Percentiles rank a stretch among this genome's conserved stretches.
These are phyloP conservation scores for Wickerhamomyces sp. DNA, from an alignment of 1,139 yeast species.

Conservation along the genomic window DNA sequence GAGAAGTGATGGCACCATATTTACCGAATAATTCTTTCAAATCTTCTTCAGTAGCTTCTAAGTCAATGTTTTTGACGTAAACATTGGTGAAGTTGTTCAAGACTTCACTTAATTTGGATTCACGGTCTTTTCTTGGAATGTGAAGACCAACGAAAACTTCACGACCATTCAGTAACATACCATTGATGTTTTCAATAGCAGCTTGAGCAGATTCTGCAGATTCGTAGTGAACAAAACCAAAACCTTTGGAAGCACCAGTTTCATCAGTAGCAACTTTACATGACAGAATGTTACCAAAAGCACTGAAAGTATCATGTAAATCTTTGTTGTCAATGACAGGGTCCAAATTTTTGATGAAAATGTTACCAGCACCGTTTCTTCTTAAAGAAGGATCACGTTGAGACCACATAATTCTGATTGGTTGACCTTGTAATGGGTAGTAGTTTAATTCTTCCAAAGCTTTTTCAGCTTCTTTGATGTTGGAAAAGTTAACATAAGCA, in stretches of 20 bases:
- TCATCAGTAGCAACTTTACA: slow-evolving; percentile 96
- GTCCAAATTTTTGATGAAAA: slow-evolving; percentile 97
- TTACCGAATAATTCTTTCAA: slow-evolving; percentile 69
- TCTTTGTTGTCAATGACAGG: slow-evolving; percentile 99
- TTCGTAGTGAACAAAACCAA: slow-evolving; percentile 97
- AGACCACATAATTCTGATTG: slow-evolving; percentile 99
- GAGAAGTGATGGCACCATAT: slow-evolving; percentile 81
- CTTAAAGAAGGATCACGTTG: slow-evolving; percentile 98
- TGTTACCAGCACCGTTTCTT: slow-evolving; percentile 95
- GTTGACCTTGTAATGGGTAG: slow-evolving; percentile 88
- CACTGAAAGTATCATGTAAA: slow-evolving; percentile 94
- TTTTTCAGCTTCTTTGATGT: slow-evolving; percentile 83
- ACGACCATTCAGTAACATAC: slow-evolving; percentile 96
- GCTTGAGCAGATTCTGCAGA: slow-evolving; percentile 89
- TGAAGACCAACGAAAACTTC: slow-evolving; percentile 97
- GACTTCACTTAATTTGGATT: slow-evolving; percentile 87
- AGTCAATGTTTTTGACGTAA: slow-evolving; percentile 84
- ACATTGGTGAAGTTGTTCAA: slow-evolving; percentile 94
- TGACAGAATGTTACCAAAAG: slow-evolving; percentile 93
- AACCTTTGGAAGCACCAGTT: slow-evolving; percentile 87
- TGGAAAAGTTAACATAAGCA: slow-evolving; percentile 96
- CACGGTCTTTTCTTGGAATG: slow-evolving; percentile 91
- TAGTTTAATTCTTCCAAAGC: slow-evolving; percentile 97
- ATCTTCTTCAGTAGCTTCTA: slow-evolving; percentile 68
- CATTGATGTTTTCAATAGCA: slow-evolving; percentile 96